These are phyloP conservation scores for Colletotrichum viniferum DNA, from an alignment of 2,329 filamentous ascomycete genomes.

Conservation along the genomic window DNA sequence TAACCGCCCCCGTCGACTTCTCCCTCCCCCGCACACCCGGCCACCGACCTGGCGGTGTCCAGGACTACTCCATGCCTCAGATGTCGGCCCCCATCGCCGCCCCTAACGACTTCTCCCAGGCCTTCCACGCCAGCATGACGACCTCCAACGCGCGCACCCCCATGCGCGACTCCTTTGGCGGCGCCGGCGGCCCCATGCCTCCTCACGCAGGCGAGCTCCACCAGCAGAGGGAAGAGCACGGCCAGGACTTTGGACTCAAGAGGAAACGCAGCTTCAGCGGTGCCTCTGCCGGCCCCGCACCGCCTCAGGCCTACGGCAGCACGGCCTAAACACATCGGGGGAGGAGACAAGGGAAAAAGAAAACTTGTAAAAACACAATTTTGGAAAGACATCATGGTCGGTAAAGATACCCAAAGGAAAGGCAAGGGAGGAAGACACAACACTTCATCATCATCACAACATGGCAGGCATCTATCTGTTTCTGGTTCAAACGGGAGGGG, in stretches of 20 bases:
- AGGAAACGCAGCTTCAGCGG: conserved; percentile 43
- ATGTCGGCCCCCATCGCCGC: conserved; percentile 60
- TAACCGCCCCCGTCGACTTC: conserved; percentile 59
- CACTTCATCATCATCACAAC: neutral
- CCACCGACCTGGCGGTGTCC: conserved; percentile 36
- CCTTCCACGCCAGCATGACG: conserved; percentile 46
- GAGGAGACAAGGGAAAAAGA: neutral
- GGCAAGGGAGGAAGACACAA: neutral
- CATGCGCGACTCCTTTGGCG: conserved; percentile 49
- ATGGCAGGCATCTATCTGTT: neutral
- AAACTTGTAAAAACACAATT: neutral
- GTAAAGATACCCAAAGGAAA: neutral
- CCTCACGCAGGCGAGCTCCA: conserved; percentile 3
- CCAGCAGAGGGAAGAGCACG: conserved; percentile 29
- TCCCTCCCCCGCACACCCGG: conserved; percentile 49
- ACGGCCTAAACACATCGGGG: neutral
- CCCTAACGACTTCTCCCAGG: conserved; percentile 56
- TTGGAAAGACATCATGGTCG: neutral
- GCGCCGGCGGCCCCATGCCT: conserved; percentile 32
- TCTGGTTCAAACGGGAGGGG: neutral
- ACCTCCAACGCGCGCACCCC: conserved; percentile 41
- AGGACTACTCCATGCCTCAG: conserved; percentile 58
- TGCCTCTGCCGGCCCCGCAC: conserved; percentile 4
- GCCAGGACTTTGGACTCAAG: conserved; percentile 33
- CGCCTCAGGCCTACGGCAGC: conserved; percentile 24